Base-by-base conservation (phyloP, 2,329 filamentous ascomycete species). In the Pseudogymnoascus sp. region DNA sequence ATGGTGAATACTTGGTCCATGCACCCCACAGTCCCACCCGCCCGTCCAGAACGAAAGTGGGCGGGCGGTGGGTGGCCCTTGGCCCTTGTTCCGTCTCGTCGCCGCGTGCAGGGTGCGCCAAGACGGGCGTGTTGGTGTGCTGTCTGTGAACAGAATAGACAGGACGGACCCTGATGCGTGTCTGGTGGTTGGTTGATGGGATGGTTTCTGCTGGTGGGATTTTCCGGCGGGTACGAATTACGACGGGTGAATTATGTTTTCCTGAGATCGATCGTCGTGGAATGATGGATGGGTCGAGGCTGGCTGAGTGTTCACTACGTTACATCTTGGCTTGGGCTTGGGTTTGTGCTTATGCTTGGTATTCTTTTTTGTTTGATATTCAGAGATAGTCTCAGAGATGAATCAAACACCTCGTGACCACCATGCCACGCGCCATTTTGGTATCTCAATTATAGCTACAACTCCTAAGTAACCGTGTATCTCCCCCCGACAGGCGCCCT, bases 401-500 rank as follows among this genome's bases (percentile, higher is more conserved):
- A 13, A 5, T 11, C 26, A 29, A 8, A 14, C 42, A 44, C 11
- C 42, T 44, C 42, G 19, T 44, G 42, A 44, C 40, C 40, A 4
- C 38, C 38, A n/a, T n/a, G 7, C 16, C 38, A n/a, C 33, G 50
- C 50, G n/a, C 50, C 50, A 56, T 56, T 56, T 56, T 56, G 50
- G 50, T 56, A 56, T 56, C 50, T 33, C 29, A 56, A 29, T 53
- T 33, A 56, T 33, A 56, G 26, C 50, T 13, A 33, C 29, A 50
- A 67, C 26, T 29, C 6, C 76, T 80, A 96, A 63, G 91, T 85
- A 71, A 97, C 91, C 53, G 86, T 96, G 74, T 97, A 99, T 70
- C 93, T 84, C 64, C 91, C 91, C 71, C 87, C 88, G 21, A 86
- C 86, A 1, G 91, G 89, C 13, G 89, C 88, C 67, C 92, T 84